Evolutionary conservation across 495 filamentous ascomycete species (phyloP).

Genomic region (Articulospora tetracladia): DNA sequence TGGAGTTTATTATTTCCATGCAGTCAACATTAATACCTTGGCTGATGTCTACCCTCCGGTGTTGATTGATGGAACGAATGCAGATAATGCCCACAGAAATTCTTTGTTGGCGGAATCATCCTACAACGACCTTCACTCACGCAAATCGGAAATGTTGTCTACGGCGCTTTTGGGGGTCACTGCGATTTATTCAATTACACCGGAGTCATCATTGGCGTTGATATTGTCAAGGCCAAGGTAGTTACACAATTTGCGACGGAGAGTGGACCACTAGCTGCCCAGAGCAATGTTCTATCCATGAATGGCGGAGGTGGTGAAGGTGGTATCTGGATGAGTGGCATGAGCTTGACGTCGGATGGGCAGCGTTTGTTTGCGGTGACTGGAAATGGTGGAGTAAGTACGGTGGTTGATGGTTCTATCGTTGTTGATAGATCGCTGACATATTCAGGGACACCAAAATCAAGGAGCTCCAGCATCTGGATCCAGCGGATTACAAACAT

Average conservation of each 20-base stretch:
- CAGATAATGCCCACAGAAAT: conserved; percentile 31
- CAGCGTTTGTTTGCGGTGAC: conserved; percentile 38
- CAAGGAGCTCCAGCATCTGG: conserved; percentile 33
- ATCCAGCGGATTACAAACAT: conserved; percentile 25
- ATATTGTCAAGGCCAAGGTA: conserved; percentile 6
- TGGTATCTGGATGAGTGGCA: conserved; percentile 43
- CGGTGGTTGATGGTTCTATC: not conserved
- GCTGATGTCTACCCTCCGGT: conserved; percentile 35
- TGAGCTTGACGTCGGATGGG: conserved; percentile 37
- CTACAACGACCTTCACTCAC: conserved; percentile 37
- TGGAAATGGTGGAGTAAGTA: conserved; percentile 18
- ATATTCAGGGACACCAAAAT: conserved; percentile 30
- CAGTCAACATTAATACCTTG: conserved; percentile 32
- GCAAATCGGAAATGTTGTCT: conserved; percentile 28
- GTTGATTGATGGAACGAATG: conserved; percentile 33
- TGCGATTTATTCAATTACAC: conserved; percentile 46
- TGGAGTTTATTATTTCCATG: conserved; percentile 34
- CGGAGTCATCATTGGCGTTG: conserved; percentile 28
- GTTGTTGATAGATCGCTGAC: not conserved
- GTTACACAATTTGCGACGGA: conserved; percentile 32
- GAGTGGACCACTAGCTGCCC: conserved; percentile 27
- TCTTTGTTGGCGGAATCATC: conserved; percentile 39
- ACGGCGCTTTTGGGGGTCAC: conserved; percentile 40
- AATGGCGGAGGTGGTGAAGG: conserved; percentile 32
- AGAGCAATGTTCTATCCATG: conserved; percentile 21